phyloP scores from a whole-genome alignment of 1,284 basidiomycete species.

The Papiliotrema flavescens region DNA sequence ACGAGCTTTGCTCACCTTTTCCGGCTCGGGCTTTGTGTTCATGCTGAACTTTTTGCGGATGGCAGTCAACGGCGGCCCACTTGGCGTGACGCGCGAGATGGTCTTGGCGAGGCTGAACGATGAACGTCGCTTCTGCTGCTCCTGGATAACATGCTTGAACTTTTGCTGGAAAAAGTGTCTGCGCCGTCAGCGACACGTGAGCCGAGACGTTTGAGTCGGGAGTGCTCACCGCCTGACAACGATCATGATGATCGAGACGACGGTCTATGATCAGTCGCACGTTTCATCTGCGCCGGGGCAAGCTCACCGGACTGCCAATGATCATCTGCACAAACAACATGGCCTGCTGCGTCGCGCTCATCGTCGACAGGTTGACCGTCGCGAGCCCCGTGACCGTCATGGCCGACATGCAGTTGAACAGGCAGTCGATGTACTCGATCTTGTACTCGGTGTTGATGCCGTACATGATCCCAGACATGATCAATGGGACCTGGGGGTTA shows the following conservation, averaged over 20 bases:
- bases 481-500: slow-evolving; percentile 44
- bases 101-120: slow-evolving; percentile 31
- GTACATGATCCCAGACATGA: slow-evolving; percentile 52
- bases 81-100: slow-evolving; percentile 25
- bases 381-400: slow-evolving; percentile 55
- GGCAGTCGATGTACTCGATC: slow-evolving; percentile 52
- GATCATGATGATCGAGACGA: slow-evolving; percentile 49
- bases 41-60: slow-evolving; percentile 31
- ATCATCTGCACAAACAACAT: slow-evolving; percentile 50
- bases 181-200: neutral
- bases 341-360: slow-evolving; percentile 52
- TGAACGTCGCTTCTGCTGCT: slow-evolving; percentile 44
- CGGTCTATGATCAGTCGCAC: slow-evolving; percentile 10
- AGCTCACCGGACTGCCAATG: slow-evolving; percentile 45
- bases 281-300: neutral
- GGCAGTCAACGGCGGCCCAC: slow-evolving; percentile 21
- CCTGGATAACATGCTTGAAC: slow-evolving; percentile 65
- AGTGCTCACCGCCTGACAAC: slow-evolving; percentile 40
- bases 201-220: neutral
- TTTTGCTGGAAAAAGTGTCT: slow-evolving; percentile 72
- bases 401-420: slow-evolving; percentile 52
- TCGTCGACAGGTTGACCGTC: slow-evolving; percentile 50
- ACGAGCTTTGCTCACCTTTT: neutral
- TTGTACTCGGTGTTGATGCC: slow-evolving; percentile 40
- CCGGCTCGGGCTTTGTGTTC: neutral